phyloP scores from a whole-genome alignment of 2,329 filamentous ascomycete species.

The Aspergillus pseudonomiae region DNA sequence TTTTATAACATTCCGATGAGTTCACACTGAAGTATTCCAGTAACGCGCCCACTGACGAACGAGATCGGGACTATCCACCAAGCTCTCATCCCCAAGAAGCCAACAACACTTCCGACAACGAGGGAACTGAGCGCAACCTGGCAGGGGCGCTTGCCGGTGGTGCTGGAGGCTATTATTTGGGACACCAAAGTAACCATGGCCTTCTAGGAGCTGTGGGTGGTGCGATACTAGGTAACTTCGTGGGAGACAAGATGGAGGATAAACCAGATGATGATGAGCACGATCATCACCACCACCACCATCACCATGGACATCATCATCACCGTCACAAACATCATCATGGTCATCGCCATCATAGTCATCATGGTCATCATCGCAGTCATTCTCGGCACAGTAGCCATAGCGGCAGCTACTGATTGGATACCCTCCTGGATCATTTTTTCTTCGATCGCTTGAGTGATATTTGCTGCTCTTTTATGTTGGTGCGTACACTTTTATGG shows the following conservation, averaged over 20 bases:
- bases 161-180: slow-evolving; percentile 59
- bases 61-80: not conserved
- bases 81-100: not conserved
- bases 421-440: not conserved
- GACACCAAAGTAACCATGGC: slow-evolving; percentile 60
- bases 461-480: not conserved
- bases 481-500: not conserved
- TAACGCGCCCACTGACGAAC: not conserved
- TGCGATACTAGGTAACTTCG: slow-evolving; percentile 58
- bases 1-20: not conserved
- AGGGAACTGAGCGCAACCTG: slow-evolving; percentile 58
- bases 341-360: slow-evolving; percentile 10
- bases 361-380: slow-evolving; percentile 26
- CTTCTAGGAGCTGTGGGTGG: slow-evolving; percentile 62
- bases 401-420: slow-evolving; percentile 12
- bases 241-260: slow-evolving; percentile 57
- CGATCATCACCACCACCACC: slow-evolving; percentile 11
- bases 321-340: slow-evolving; percentile 20
- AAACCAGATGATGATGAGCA: slow-evolving; percentile 32
- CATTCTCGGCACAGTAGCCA: slow-evolving; percentile 26
- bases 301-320: slow-evolving; percentile 24
- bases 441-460: not conserved
- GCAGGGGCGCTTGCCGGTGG: slow-evolving; percentile 61
- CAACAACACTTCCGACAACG: slow-evolving; percentile 46
- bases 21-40: not conserved